Evolutionary conservation across 805 yeast genomes (phyloP), one percentile per base, ranked within the genome.

Genomic region (Nakazawaea ernobii): DNA sequence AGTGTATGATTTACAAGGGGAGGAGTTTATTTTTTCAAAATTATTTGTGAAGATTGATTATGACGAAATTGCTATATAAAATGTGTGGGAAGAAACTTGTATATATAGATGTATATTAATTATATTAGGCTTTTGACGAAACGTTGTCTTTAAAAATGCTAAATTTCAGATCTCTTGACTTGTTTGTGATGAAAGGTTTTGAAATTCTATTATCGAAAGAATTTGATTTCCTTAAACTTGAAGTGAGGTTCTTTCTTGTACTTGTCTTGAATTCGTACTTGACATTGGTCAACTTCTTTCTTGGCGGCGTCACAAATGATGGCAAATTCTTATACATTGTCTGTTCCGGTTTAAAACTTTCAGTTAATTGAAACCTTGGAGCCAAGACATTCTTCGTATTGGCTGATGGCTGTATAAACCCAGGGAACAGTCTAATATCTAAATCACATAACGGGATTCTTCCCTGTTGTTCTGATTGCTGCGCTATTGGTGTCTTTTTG

Each of bases 1-100:
- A 0, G 63, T 94, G 11, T 80, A 77, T 58, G 96, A 88, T 61
- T 56, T 72, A 27, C 80, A 81, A 52, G 98, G 99, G 2, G 96
- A 91, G 60, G 88, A 84, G 57, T 63, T 71, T 37, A 65, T 77
- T 14, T 74, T 74, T 54, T 73, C 81, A 8, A 70, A 75, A n/a
- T 53, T 79, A 20, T 74, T 79, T 55, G 67, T 77, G 32, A 67
- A 62, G 42, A 53, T 69, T 15, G 55, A 51, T 39, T 61, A 66
- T 52, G 56, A 48, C 42, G 35, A 48, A 54, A 49, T 40, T 49
- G 20, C 40, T 42, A 15, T 30, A 30, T 30, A 5, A 14, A 33
- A 24, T 27, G 15, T n/a, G 14, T 26, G 24, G 24, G n/a, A 26
- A 4, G 13, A 20, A 38, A 9, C 32, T 13, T 39, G 35, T 29